Evolutionary conservation across 495 filamentous ascomycete genomes (phyloP), one percentile per base, ranked within the genome.

Genomic region (Xylaria bambusicola): DNA sequence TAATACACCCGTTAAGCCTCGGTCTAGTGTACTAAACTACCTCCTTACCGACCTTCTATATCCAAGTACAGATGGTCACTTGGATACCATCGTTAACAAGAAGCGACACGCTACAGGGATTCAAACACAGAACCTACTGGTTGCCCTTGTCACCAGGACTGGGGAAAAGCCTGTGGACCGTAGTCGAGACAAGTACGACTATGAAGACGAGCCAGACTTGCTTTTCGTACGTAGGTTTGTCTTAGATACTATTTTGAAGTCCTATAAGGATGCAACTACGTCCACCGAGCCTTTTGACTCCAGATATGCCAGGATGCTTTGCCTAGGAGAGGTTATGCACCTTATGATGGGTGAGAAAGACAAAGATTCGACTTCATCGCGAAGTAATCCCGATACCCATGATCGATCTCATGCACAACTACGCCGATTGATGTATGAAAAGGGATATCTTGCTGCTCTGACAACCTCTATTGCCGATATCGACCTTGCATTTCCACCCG

Each of bases 371-470:
- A 66, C 61, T 15, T 26, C 66, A 21, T 58, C 66, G 41, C 58
- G 68, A 48, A 41, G 42, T 67, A 21, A 29, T 38, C 52, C 64
- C 27, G 64, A 68, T 15, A 35, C 69, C 13, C 50, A 77, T 35
- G 74, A 70, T 18, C 62, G 76, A 9, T 82, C 86, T 4, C 84
- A 89, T 38, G 84, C 86, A 65, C 89, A 93, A 62, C 82, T 99
- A 59, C 89, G 88, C 17, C 92, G 89, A 65, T 84, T 97, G 38
- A 99, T 99, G 94, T 97, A 96, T 62, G 95, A 98, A 73, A 98
- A 97, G 70, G 90, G 93, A 53, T 98, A 94, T 71, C 91, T 98
- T 52, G 78, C 86, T 23, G 85, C 91, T 5, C 75, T 99, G 40
- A 97, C 93, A 3, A 80, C 84, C n/a, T 96, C 95, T 8, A 89